Percentiles rank a stretch among this genome's conserved stretches.
phyloP scores from a whole-genome alignment of 2,329 filamentous ascomycete species.

The Neopestalotiopsis clavispora region DNA sequence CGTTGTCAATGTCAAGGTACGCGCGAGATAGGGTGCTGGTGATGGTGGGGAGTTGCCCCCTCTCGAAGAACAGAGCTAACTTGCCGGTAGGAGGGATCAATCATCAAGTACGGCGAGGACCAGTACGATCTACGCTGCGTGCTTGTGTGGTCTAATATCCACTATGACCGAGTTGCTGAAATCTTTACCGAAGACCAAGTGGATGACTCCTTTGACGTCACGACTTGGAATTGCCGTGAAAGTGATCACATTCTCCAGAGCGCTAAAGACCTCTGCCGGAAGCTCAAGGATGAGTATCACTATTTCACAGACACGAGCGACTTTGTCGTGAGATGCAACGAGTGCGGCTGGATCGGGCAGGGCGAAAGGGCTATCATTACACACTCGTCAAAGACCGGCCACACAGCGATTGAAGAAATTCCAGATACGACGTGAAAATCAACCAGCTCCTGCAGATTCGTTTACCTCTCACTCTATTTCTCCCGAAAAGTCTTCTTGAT shows the following conservation, averaged over 20 bases:
- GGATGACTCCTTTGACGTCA: constrained; percentile 73
- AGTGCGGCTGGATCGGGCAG: constrained; percentile 70
- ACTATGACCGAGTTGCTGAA: constrained; percentile 89
- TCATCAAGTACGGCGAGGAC: constrained; percentile 75
- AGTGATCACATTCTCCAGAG: constrained; percentile 71
- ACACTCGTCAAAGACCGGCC: constrained; percentile 67
- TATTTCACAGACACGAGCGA: constrained; percentile 90
- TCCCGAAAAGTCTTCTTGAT: neutral
- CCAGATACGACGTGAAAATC: constrained; percentile 21
- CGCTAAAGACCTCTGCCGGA: constrained; percentile 67
- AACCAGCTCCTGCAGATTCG: neutral
- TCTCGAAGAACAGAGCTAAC: neutral
- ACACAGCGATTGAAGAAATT: constrained; percentile 62
- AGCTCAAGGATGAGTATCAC: constrained; percentile 67
- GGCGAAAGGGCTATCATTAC: constrained; percentile 66
- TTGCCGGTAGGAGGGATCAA: constrained; percentile 30
- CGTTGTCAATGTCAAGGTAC: constrained; percentile 74
- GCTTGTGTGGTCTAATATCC: constrained; percentile 88
- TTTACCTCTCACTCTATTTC: neutral
- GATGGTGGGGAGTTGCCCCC: neutral
- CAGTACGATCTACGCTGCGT: constrained; percentile 69
- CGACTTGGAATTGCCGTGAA: constrained; percentile 58
- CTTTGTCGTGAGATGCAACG: constrained; percentile 78
- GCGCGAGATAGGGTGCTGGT: neutral
- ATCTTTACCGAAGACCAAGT: constrained; percentile 64